phyloP scores from a whole-genome alignment of 805 yeast genomes.

The Metschnikowia similis region DNA sequence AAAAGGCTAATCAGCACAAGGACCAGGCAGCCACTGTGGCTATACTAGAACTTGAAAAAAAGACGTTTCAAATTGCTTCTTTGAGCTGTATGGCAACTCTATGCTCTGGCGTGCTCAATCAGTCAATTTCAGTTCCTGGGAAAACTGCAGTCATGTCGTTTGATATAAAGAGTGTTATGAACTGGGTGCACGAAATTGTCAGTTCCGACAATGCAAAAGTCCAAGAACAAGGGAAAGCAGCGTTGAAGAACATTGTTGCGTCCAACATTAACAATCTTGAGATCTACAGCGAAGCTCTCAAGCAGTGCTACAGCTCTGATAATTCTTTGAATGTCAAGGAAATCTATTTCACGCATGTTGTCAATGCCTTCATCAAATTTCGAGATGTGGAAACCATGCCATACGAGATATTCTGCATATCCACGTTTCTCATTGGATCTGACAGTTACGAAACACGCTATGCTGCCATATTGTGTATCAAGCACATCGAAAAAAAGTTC shows the following conservation, averaged over 20 bases:
- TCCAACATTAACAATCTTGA: conserved; percentile 54
- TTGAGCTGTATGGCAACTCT: conserved; percentile 81
- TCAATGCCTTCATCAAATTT: conserved; percentile 46
- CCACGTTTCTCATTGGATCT: conserved; percentile 75
- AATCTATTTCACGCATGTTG: conserved; percentile 67
- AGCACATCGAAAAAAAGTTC: conserved; percentile 51
- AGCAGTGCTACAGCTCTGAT: conserved; percentile 65
- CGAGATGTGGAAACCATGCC: conserved; percentile 32
- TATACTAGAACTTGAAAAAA: conserved; percentile 73
- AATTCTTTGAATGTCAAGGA: conserved; percentile 50
- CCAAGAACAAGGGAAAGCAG: conserved; percentile 61
- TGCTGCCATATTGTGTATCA: conserved; percentile 68
- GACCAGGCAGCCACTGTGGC: conserved; percentile 56
- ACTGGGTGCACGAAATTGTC: conserved; percentile 79
- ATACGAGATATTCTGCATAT: conserved; percentile 68
- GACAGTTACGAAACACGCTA: conserved; percentile 63
- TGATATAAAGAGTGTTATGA: conserved; percentile 61
- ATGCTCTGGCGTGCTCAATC: conserved; percentile 68
- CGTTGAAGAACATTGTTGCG: conserved; percentile 62
- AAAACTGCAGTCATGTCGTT: conserved; percentile 57
- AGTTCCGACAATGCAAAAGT: conserved; percentile 53
- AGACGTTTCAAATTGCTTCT: conserved; percentile 64
- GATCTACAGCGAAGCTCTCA: conserved; percentile 54
- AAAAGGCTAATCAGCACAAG: conserved; percentile 34
- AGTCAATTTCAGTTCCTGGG: conserved; percentile 42